Base-by-base conservation (phyloP, 2,329 filamentous ascomycete species). In the Chalaropsis ovoidea region DNA sequence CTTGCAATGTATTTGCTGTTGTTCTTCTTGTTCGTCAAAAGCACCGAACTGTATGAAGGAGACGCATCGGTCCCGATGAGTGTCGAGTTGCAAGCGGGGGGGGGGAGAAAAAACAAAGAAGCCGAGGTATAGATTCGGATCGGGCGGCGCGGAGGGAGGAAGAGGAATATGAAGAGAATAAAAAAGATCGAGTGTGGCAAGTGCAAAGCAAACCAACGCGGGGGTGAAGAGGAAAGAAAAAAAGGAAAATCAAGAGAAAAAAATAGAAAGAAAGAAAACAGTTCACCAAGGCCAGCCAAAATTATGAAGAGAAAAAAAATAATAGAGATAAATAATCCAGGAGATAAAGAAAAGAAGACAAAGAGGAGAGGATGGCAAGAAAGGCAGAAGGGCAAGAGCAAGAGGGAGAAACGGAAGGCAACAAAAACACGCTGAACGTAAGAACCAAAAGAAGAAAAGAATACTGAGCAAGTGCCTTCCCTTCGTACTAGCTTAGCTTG, bases 201-300 rank as follows among this genome's bases (percentile, higher is more conserved):
- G 11, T 58, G 52, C 52, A 58, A 58, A 58, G 27, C 52, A 58
- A 11, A 27, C 52, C 52, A 27, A n/a, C n/a, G n/a, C n/a, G n/a
- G n/a, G n/a, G 24, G 17, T 17, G 52, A 17, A 56, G 22, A 15
- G 22, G 4, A 2, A 56, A 56, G 27, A 56, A 35, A 31, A 47
- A 47, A n/a, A n/a, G 43, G 43, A 10, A 39, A 10, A 39, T 1
- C 1, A 39, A 39, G 8, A 39, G 4, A 39, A 6, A 39, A 10
- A 39, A 1, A 39, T 5, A 39, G 5, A 39, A 39, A 39, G 35
- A 6, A 39, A 39, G 5, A 39, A 39, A 39, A 7, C 35, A 39
- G 43, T 15, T 47, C 43, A 47, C 17, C 2, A 47, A 47, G 43
- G 15, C 43, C n/a, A 47, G 43, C 43, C 43, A 47, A 13, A 10